phyloP scores from a whole-genome alignment of 2,329 filamentous ascomycete species.

The Thielaviopsis ethacetica region DNA sequence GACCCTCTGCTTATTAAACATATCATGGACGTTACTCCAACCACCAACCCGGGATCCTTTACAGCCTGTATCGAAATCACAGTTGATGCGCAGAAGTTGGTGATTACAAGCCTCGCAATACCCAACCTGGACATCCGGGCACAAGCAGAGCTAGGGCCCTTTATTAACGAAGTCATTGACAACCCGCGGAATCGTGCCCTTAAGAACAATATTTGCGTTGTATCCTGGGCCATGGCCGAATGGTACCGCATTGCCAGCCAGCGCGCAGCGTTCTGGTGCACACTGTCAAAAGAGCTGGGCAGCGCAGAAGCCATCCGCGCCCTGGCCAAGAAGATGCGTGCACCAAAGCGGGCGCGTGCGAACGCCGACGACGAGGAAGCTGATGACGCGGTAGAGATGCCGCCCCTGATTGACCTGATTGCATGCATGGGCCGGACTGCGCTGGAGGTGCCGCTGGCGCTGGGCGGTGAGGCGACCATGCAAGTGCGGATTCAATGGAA shows the following conservation, averaged over 20 bases:
- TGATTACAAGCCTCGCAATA: conserved; percentile 36
- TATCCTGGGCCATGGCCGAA: conserved; percentile 52
- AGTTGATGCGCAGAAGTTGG: conserved; percentile 35
- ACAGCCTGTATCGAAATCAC: conserved; percentile 39
- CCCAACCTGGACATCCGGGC: conserved; percentile 40
- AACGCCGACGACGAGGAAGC: conserved; percentile 12
- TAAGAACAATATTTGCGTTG: conserved; percentile 38
- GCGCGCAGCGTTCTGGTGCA: conserved; percentile 46
- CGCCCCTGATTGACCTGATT: neutral
- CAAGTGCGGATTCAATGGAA: conserved; percentile 38
- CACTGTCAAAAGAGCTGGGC: conserved; percentile 31
- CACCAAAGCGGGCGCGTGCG: conserved; percentile 14
- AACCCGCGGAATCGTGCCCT: conserved; percentile 24
- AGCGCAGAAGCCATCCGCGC: conserved; percentile 19
- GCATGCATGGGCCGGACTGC: conserved; percentile 12
- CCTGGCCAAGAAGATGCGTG: conserved; percentile 19
- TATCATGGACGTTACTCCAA: conserved; percentile 32
- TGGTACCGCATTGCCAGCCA: conserved; percentile 46
- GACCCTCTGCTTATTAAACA: conserved; percentile 35
- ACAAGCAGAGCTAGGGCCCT: conserved; percentile 34
- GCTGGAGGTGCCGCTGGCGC: conserved; percentile 17
- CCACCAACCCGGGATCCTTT: conserved; percentile 32
- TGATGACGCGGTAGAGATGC: neutral
- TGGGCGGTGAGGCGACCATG: conserved; percentile 18
- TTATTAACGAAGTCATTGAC: neutral